These are phyloP conservation scores for Pythium chondricola DNA, from an alignment of 352 stramenopile genomes.

Conservation along the genomic window DNA sequence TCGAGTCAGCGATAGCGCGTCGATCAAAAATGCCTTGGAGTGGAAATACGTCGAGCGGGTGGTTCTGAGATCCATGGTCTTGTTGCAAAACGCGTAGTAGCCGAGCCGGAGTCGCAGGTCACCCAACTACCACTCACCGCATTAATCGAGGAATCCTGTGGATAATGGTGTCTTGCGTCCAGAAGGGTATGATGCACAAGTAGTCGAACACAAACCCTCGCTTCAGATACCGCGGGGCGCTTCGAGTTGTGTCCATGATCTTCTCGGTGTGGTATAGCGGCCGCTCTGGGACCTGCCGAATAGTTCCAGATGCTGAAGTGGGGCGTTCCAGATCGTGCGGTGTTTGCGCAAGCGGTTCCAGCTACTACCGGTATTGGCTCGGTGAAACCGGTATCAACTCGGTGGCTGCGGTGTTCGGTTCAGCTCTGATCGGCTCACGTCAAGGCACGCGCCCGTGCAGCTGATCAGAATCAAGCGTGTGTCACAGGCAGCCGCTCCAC, in stretches of 20 bases:
- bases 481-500: too few relatives aligned
- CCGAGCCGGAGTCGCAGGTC: constrained; percentile 32
- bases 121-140: constrained; percentile 7
- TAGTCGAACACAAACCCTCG: constrained; percentile 36
- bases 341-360: too few relatives aligned
- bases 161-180: constrained; percentile 8
- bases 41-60: constrained; percentile 34
- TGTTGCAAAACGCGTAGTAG: constrained; percentile 49
- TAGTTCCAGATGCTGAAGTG: too few relatives aligned
- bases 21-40: constrained; percentile 31
- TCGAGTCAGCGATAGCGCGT: constrained; percentile 31
- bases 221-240: constrained; percentile 32
- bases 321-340: too few relatives aligned
- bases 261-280: too few relatives aligned
- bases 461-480: too few relatives aligned
- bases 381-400: too few relatives aligned
- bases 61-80: constrained; percentile 29
- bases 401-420: too few relatives aligned
- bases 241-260: constrained; percentile 36
- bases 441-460: too few relatives aligned
- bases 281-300: too few relatives aligned
- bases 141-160: constrained; percentile 20
- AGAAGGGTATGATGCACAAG: constrained; percentile 38
- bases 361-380: too few relatives aligned
- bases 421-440: too few relatives aligned